Percentiles rank a stretch among this genome's conserved stretches.
These are phyloP conservation scores for Podila clonocystis DNA, from an alignment of 192 early-diverging fungal genomes.

Conservation along the genomic window DNA sequence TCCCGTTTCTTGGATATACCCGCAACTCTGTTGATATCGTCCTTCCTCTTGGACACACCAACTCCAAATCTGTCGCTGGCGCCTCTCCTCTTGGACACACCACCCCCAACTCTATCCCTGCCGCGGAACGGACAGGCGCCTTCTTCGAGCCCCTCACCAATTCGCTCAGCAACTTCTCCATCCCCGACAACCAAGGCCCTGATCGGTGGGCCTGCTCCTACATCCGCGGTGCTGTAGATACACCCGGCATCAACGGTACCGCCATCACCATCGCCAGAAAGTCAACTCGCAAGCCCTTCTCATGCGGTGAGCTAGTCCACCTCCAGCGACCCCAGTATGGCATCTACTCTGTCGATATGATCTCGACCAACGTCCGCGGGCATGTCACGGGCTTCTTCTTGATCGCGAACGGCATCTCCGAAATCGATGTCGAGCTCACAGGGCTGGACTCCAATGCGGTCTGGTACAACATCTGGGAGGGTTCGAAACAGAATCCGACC, in stretches of 20 bases:
- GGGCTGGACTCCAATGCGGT: constrained; percentile 24
- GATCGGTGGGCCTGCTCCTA: constrained; percentile 44
- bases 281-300: not conserved
- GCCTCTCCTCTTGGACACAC: constrained; percentile 4
- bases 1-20: no score
- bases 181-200: constrained; percentile 30
- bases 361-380: constrained; percentile 27
- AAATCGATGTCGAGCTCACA: constrained; percentile 46
- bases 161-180: constrained; percentile 30
- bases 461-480: constrained; percentile 45
- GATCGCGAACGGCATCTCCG: constrained; percentile 31
- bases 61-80: not conserved
- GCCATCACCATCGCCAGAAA: constrained; percentile 34
- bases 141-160: constrained; percentile 20
- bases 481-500: constrained; percentile 23
- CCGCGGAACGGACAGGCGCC: not conserved
- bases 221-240: constrained; percentile 15
- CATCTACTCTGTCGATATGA: constrained; percentile 41
- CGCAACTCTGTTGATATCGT: no score
- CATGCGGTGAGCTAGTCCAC: constrained; percentile 10
- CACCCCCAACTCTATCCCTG: constrained; percentile 8
- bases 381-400: constrained; percentile 45
- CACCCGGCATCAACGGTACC: not conserved
- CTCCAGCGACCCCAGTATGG: constrained; percentile 9
- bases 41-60: not conserved